Evolutionary conservation across 2,329 filamentous ascomycete species (phyloP).

Genomic region (Botryosphaeria dothidea): DNA sequence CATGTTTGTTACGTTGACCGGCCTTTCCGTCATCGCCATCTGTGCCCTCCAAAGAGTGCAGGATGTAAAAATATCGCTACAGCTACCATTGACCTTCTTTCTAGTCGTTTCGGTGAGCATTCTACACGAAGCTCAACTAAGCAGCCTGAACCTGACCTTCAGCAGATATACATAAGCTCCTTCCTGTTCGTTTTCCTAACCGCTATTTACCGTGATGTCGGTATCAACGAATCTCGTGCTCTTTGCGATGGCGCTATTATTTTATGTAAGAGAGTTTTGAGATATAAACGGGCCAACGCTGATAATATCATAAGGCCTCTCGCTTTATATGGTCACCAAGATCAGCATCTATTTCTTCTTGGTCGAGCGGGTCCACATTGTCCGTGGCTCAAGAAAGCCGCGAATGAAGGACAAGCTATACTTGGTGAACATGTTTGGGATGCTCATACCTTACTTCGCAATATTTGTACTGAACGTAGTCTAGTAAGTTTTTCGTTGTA

Average conservation of each 20-base stretch:
- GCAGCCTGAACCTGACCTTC: not conserved
- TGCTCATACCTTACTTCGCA: not conserved
- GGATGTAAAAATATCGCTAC: not conserved
- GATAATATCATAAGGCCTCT: not conserved
- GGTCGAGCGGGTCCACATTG: not conserved
- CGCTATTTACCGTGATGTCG: not conserved
- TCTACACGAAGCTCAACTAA: no score
- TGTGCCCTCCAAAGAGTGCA: not conserved
- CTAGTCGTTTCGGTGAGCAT: not conserved
- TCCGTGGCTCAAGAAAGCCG: not conserved
- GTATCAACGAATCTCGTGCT: not conserved
- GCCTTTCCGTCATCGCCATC: not conserved
- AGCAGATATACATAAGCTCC: not conserved
- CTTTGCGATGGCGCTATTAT: not conserved
- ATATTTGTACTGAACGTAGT: not conserved
- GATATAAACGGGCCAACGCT: not conserved
- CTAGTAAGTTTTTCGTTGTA: not conserved
- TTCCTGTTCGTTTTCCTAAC: not conserved
- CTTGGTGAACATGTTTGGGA: not conserved
- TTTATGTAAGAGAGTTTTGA: not conserved
- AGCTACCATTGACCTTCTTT: not conserved
- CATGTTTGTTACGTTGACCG: not conserved
- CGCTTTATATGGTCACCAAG: not conserved
- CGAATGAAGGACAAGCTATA: slow-evolving; percentile 1
- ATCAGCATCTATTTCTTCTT: not conserved